phyloP scores from a whole-genome alignment of 2,329 filamentous ascomycete species.

The Penicillium concentricum region DNA sequence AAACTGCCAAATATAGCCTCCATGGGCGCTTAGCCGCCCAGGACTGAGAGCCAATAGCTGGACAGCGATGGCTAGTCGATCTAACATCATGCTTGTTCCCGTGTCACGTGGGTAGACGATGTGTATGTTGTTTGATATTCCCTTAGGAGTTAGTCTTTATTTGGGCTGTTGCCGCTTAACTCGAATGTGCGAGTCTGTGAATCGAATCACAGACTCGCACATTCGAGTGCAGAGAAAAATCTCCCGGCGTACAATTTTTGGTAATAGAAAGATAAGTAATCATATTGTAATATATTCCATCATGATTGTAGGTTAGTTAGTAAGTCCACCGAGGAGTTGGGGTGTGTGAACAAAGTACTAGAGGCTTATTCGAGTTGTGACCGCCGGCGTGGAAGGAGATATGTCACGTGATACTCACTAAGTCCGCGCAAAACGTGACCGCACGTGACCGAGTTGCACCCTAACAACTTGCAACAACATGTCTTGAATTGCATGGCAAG shows the following conservation, averaged over 20 bases:
- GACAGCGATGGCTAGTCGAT: background rate
- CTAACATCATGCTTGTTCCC: background rate
- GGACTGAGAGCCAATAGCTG: constrained; percentile 24
- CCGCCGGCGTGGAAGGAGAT: background rate
- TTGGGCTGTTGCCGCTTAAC: background rate
- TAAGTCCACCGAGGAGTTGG: background rate
- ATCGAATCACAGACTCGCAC: background rate
- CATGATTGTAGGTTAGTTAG: background rate
- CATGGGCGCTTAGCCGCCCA: constrained; percentile 29
- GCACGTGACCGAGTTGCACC: background rate
- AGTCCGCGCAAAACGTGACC: background rate
- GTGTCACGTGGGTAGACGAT: background rate
- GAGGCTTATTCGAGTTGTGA: background rate
- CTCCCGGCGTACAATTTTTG: background rate
- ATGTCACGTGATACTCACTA: background rate
- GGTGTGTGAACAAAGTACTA: background rate
- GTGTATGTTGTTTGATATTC: background rate
- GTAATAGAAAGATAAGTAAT: background rate
- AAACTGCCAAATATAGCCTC: constrained; percentile 27
- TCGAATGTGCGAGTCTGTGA: background rate
- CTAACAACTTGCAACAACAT: constrained; percentile 4
- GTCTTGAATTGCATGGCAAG: background rate
- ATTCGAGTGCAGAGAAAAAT: background rate
- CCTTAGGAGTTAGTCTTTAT: background rate
- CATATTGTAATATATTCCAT: background rate